Conservation (phyloP, 1,139 yeast genomes). For the Schwanniomyces etchellsii region DNA sequence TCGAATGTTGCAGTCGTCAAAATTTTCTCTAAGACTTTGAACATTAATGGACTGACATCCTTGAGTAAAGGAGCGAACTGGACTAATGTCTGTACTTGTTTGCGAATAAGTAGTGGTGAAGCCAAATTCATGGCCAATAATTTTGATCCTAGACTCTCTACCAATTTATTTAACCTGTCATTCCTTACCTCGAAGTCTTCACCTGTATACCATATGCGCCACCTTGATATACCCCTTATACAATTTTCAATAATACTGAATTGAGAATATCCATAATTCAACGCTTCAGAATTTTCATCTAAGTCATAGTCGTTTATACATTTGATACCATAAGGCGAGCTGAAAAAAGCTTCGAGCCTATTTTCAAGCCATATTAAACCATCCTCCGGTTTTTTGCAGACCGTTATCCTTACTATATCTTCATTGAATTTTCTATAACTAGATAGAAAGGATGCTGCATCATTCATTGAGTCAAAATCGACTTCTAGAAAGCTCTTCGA, state of each 20-base stretch:
- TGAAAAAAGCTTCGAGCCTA: slow-evolving; percentile 67
- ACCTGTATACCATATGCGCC: slow-evolving; percentile 86
- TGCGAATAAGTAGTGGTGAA: slow-evolving; percentile 77
- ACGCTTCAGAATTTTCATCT: slow-evolving; percentile 63
- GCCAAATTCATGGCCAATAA: slow-evolving; percentile 68
- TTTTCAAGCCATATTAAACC: slow-evolving; percentile 79
- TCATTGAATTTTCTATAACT: slow-evolving; percentile 83
- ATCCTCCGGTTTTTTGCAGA: slow-evolving; percentile 80
- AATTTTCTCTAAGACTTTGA: slow-evolving; percentile 80
- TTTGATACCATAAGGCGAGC: slow-evolving; percentile 64
- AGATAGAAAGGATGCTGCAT: slow-evolving; percentile 67
- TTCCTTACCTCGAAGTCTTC: slow-evolving; percentile 59
- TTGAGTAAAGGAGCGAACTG: slow-evolving; percentile 91
- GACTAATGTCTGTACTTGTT: slow-evolving; percentile 89
- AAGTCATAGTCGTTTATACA: slow-evolving; percentile 54
- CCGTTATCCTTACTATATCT: slow-evolving; percentile 82
- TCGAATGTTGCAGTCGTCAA: slow-evolving; percentile 84
- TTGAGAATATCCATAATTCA: slow-evolving; percentile 74
- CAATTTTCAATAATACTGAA: slow-evolving; percentile 85
- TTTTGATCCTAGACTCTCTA: slow-evolving; percentile 74
- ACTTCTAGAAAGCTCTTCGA: slow-evolving; percentile 64
- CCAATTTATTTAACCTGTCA: slow-evolving; percentile 51
- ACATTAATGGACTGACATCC: slow-evolving; percentile 67
- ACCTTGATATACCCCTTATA: slow-evolving; percentile 88
- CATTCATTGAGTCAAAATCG: slow-evolving; percentile 88